Evolutionary conservation across 2,329 filamentous ascomycete genomes (phyloP).

Genomic region (Colletotrichum simmondsii): DNA sequence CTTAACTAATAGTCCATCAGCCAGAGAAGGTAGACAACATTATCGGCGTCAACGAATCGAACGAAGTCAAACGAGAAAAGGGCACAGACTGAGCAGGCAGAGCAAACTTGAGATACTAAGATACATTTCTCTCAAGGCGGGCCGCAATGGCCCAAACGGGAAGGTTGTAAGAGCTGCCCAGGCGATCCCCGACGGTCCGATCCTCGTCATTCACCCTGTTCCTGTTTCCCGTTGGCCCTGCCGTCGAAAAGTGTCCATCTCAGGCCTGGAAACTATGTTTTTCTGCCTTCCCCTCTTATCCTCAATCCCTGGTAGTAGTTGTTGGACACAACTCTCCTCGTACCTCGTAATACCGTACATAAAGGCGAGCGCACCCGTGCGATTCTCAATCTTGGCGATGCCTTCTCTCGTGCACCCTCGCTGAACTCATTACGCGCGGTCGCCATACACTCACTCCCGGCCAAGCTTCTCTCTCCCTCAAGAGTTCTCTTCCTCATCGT

Average conservation of each 20-base stretch:
- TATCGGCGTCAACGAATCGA: background rate
- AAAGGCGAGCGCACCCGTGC: background rate
- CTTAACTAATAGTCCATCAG: background rate
- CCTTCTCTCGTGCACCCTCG: conserved; percentile 5
- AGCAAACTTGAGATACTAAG: background rate
- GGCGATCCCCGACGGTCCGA: conserved; percentile 12
- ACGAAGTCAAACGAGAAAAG: background rate
- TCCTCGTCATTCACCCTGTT: conserved; percentile 1
- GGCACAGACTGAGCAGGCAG: background rate
- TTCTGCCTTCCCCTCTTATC: background rate
- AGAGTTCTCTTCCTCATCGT: background rate
- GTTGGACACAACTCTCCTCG: background rate
- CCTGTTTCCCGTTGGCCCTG: background rate
- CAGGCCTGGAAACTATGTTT: background rate
- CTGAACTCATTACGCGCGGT: background rate
- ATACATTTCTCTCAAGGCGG: background rate
- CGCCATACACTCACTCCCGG: background rate
- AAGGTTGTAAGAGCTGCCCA: conserved; percentile 20
- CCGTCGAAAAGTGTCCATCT: background rate
- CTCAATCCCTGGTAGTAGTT: background rate
- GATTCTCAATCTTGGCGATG: background rate
- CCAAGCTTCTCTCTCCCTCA: background rate
- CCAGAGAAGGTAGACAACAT: background rate
- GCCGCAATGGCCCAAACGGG: conserved; percentile 22
- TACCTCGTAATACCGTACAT: background rate